Evolutionary conservation across 257 asterid genomes (phyloP), one percentile per base, ranked within the genome.

Genomic region (Cynanchum wilfordii): DNA sequence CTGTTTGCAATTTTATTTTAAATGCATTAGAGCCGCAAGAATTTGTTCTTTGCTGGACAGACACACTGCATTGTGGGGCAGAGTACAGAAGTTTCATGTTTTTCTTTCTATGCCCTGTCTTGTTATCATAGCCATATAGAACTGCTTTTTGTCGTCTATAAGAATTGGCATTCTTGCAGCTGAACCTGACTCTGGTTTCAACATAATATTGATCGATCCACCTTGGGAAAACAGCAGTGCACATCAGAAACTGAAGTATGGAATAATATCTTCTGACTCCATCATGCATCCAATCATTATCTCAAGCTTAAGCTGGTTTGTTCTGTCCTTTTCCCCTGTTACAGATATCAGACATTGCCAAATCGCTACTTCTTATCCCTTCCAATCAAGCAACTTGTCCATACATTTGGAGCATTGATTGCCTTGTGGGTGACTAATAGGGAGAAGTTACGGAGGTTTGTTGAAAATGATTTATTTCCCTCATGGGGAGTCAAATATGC

Each of bases 211-310:
- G 82, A 83, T 91, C 44, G 99, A 94, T 76, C 99, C 97, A 66
- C 99, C 99, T 36, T 94, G 99, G 99, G 99, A 94, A 80, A 94
- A 94, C 76, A 78, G 97, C 84, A 91, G 97, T 67, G 99, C 97
- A 30, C 92, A 68, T 73, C 99, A 91, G 89, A 91, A 94, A 86
- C 80, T 68, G 70, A 94, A 86, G 99, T 89, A 85, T 33, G 87
- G 36, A 2, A 36, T 47, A 51, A 70, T 27, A 44, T 55, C 4
- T 79, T 27, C 67, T 44, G 25, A 52, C 27, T 54, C 52, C 29
- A 42, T 6, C 36, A 25, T 56, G 24, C 68, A 30, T 24, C 63
- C 8, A 63, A 66, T 67, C 58, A 58, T 66, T 10, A 45, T 42
- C n/a, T 51, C 59, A 68, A 49, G 30, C 10, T 40, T 77, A 64